A percentile compares a stretch with the other conserved stretches of the same genome.
These are phyloP conservation scores for Fusarium praegraminearum DNA, from an alignment of 2,329 filamentous ascomycete species.

Conservation along the genomic window DNA sequence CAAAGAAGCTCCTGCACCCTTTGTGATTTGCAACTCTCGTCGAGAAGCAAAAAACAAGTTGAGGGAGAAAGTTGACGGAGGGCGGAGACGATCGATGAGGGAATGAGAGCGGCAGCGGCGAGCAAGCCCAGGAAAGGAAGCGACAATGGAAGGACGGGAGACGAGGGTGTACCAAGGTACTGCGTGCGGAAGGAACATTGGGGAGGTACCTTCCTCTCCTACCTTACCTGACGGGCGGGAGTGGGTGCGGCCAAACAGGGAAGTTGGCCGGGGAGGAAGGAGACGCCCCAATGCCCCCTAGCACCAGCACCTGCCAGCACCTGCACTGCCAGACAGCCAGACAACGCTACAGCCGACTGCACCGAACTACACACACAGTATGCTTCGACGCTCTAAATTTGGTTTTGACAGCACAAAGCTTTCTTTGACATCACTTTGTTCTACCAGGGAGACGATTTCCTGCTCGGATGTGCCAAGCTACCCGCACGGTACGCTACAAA, in stretches of 20 bases:
- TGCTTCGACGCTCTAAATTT: slow-evolving; percentile 29
- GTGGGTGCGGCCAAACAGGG: slow-evolving; percentile 48
- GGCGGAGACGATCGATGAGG: slow-evolving; percentile 52
- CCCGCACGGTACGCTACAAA: slow-evolving; percentile 42
- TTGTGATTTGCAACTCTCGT: slow-evolving; percentile 48
- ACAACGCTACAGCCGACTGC: slow-evolving; percentile 1
- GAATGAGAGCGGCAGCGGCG: slow-evolving; percentile 47
- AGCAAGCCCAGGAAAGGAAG: slow-evolving; percentile 44
- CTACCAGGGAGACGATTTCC: slow-evolving; percentile 30
- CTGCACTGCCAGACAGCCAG: slow-evolving; percentile 30
- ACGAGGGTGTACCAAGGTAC: slow-evolving; percentile 48
- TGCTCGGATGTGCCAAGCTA: slow-evolving; percentile 39
- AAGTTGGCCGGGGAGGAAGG: slow-evolving; percentile 41
- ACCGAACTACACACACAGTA: slow-evolving; percentile 29
- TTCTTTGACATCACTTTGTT: slow-evolving; percentile 19
- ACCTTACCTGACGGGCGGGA: slow-evolving; percentile 44
- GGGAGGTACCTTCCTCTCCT: slow-evolving; percentile 23
- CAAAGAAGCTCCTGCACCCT: slow-evolving; percentile 40
- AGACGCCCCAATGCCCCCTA: slow-evolving; percentile 26
- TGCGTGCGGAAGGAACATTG: slow-evolving; percentile 33
- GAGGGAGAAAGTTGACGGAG: slow-evolving; percentile 50
- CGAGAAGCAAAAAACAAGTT: slow-evolving; percentile 45
- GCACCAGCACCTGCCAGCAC: slow-evolving; percentile 2
- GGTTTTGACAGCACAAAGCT: slow-evolving; percentile 19
- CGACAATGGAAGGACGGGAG: slow-evolving; percentile 33